Conservation (phyloP, 352 stramenopile genomes). For the Pythium aristosporum region DNA sequence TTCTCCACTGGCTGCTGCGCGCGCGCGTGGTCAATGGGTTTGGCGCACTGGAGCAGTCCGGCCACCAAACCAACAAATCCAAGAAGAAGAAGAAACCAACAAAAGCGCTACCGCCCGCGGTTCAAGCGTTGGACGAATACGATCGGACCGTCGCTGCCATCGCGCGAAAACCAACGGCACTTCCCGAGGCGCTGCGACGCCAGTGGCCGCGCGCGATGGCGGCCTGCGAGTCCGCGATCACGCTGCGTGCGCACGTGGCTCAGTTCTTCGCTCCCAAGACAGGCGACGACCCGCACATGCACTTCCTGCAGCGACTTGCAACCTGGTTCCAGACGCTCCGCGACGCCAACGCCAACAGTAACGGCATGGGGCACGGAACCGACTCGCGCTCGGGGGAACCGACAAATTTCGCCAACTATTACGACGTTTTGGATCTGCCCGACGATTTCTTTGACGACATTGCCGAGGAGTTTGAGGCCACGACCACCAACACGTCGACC, state of each 20-base stretch:
- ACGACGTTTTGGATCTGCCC: constrained; percentile 12
- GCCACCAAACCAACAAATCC: background rate
- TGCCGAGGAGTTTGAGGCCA: background rate
- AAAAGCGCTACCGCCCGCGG: too few species aligned
- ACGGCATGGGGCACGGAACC: background rate
- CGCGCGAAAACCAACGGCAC: background rate
- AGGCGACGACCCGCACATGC: constrained; percentile 1
- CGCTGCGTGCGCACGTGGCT: constrained; percentile 10
- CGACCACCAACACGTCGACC: background rate
- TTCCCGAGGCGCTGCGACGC: constrained; percentile 11
- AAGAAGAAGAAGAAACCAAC: background rate
- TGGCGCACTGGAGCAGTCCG: background rate
- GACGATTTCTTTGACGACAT: constrained; percentile 6
- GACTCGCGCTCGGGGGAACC: background rate
- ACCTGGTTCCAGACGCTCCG: constrained; percentile 3
- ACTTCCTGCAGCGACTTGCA: constrained; percentile 6
- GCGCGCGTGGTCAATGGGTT: background rate
- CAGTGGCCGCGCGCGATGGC: background rate
- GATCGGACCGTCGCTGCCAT: constrained; percentile 8
- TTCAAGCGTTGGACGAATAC: constrained; percentile 3
- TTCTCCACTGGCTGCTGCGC: constrained; percentile 11
- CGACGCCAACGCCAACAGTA: background rate
- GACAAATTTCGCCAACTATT: constrained; percentile 12
- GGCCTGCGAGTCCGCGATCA: constrained; percentile 14
- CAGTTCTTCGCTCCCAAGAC: background rate